A percentile compares a stretch with the other conserved stretches of the same genome.
Evolutionary conservation across 805 yeast species (phyloP).

Genomic region (Sugiyamaella smithiae): DNA sequence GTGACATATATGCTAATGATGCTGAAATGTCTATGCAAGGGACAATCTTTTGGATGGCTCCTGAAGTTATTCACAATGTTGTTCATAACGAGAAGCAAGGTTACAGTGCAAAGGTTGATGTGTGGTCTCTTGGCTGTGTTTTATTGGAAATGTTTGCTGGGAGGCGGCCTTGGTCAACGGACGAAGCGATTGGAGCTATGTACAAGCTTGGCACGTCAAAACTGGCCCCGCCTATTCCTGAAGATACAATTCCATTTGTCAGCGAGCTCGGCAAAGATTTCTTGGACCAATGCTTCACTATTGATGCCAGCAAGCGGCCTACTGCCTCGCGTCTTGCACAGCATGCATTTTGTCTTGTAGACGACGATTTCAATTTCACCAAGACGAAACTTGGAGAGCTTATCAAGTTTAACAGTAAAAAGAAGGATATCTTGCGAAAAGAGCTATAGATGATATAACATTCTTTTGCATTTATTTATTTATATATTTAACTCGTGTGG

Average conservation of each 20-base stretch:
- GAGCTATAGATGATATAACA: not conserved
- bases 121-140: conserved; percentile 98
- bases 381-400: conserved; percentile 54
- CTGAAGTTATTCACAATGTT: conserved; percentile 89
- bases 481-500: conserved; percentile 1
- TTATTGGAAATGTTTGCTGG: conserved; percentile 98
- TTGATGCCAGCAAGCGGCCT: conserved; percentile 80
- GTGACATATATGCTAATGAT: conserved; percentile 80
- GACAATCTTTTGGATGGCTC: conserved; percentile 99
- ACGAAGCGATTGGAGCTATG: conserved; percentile 93
- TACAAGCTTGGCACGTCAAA: conserved; percentile 80
- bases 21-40: conserved; percentile 99
- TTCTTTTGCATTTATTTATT: not conserved
- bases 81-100: conserved; percentile 76
- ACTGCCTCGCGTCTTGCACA: conserved; percentile 67
- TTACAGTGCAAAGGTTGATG: conserved; percentile 95
- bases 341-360: conserved; percentile 50
- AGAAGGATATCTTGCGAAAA: conserved; percentile 6
- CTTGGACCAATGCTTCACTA: conserved; percentile 66
- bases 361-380: conserved; percentile 46
- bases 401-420: conserved; percentile 39
- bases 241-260: conserved; percentile 68
- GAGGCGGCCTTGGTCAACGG: conserved; percentile 94
- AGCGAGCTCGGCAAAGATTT: conserved; percentile 66
- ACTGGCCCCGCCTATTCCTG: conserved; percentile 93